A percentile compares a stretch with the other conserved stretches of the same genome.
phyloP scores from a whole-genome alignment of 1,139 yeast species.

The Pichia sp. region DNA sequence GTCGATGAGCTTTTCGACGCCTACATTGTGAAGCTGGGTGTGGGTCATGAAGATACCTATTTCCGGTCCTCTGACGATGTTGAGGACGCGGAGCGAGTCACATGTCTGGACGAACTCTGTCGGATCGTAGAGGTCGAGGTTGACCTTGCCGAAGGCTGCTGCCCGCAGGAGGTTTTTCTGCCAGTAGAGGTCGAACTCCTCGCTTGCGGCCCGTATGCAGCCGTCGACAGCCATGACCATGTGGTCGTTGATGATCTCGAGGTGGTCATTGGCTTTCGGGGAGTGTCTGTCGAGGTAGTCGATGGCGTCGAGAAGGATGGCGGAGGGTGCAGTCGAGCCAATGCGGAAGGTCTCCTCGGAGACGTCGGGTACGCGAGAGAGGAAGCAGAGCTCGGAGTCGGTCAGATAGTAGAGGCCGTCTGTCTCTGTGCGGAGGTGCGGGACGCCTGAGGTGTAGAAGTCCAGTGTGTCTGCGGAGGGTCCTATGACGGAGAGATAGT shows the following conservation, averaged over 20 bases:
- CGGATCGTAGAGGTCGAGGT: conserved; percentile 52
- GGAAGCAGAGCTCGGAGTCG: conserved; percentile 52
- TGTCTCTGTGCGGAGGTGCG: conserved; percentile 45
- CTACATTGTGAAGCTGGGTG: conserved; percentile 46
- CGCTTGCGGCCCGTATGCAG: conserved; percentile 71
- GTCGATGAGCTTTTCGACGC: conserved; percentile 52
- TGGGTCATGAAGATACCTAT: conserved; percentile 69
- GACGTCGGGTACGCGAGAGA: conserved; percentile 58
- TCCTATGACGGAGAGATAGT: conserved; percentile 67
- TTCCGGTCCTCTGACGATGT: conserved; percentile 58
- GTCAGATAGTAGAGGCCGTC: conserved; percentile 76
- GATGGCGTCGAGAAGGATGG: conserved; percentile 77
- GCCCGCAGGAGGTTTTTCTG: conserved; percentile 79
- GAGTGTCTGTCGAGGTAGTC: conserved; percentile 67
- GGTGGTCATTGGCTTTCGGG: conserved; percentile 80
- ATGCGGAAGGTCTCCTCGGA: conserved; percentile 66
- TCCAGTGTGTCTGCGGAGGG: conserved; percentile 57
- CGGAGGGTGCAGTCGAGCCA: conserved; percentile 81
- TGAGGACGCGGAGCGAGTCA: conserved; percentile 61
- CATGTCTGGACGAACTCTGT: conserved; percentile 60
- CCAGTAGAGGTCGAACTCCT: conserved; percentile 72
- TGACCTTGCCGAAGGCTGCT: conserved; percentile 82
- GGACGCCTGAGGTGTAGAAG: conserved; percentile 40
- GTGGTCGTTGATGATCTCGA: conserved; percentile 53
- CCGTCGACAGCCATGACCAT: conserved; percentile 62